phyloP scores from a whole-genome alignment of 2,329 filamentous ascomycete genomes.

The Grosmannia serpens region DNA sequence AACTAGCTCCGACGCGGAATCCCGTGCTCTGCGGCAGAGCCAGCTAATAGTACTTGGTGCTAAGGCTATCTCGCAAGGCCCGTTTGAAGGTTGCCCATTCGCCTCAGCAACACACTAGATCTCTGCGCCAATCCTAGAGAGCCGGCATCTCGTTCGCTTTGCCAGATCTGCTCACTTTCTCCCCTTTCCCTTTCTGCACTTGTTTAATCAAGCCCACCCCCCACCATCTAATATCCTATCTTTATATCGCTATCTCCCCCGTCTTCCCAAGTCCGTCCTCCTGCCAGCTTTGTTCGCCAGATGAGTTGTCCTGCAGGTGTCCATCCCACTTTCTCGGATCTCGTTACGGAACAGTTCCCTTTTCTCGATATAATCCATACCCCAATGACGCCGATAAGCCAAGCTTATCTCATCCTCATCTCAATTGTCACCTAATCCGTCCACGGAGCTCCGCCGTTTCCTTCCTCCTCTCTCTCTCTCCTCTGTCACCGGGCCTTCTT shows the following conservation, averaged over 20 bases:
- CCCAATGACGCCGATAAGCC: conserved; percentile 47
- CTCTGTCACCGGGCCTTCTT: neutral
- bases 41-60: neutral
- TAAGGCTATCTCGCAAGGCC: no score
- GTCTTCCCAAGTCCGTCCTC: neutral
- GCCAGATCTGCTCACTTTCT: conserved; percentile 5
- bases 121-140: neutral
- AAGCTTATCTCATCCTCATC: conserved; percentile 44
- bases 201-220: conserved; percentile 1
- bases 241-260: conserved; percentile 8
- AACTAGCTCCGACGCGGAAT: neutral
- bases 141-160: neutral
- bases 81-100: conserved; percentile 5
- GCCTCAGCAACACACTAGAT: neutral
- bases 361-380: conserved; percentile 12
- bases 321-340: conserved; percentile 2
- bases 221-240: conserved; percentile 5
- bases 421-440: conserved; percentile 37
- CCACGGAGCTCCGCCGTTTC: neutral
- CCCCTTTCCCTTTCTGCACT: neutral
- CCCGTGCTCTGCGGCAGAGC: neutral
- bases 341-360: conserved; percentile 5
- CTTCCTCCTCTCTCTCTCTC: neutral
- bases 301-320: neutral
- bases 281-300: no score